Evolutionary conservation across 2,329 filamentous ascomycete species (phyloP), one percentile per base, ranked within the genome.

Genomic region (Sporothrix pseudoabietina): DNA sequence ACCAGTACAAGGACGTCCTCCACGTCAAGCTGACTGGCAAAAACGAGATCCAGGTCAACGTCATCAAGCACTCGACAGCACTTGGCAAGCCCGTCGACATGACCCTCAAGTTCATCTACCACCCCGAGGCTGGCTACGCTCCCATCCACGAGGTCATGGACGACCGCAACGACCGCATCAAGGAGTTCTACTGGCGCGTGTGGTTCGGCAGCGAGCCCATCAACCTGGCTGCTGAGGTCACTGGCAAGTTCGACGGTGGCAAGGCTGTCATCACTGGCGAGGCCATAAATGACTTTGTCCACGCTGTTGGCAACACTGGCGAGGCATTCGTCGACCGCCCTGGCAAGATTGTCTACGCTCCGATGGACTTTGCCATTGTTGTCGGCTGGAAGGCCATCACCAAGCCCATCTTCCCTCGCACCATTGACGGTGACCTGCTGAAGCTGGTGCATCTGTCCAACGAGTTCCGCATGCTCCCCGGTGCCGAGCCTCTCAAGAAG

Each of bases 341-440:
- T 61, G 95, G 94, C 77, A 98, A 98, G 85, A 91, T 93, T 75
- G 93, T 98, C 76, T 95, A 92, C 78, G 96, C 96, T 8, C 96
- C 97, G 44, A 99, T 99, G 96, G 96, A 99, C 83, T 99, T 97
- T 79, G 94, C 94, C 77, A 97, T 98, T 77, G 94, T 98, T n/a
- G 92, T 97, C 69, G 94, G 94, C 75, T 98, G 94, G 94, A 98
- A 99, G 85, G 96, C 96, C 59, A 99, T 99, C 79, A 99, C 94
- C 12, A 98, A 98, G 87, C 96, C 96, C 16, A 99, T 99, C 82
- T 99, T 99, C 88, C 96, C 96, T 76, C 91, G 94, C 77, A 93
- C 90, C 75, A 98, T 99, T 78, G 96, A 99, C 78, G 96, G 97
- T 77, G 96, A 99, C 80, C 86, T 99, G 71, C 87, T 99, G 75